Conservation (phyloP, 257 asterid species). For the Nicotiana tabacum region DNA sequence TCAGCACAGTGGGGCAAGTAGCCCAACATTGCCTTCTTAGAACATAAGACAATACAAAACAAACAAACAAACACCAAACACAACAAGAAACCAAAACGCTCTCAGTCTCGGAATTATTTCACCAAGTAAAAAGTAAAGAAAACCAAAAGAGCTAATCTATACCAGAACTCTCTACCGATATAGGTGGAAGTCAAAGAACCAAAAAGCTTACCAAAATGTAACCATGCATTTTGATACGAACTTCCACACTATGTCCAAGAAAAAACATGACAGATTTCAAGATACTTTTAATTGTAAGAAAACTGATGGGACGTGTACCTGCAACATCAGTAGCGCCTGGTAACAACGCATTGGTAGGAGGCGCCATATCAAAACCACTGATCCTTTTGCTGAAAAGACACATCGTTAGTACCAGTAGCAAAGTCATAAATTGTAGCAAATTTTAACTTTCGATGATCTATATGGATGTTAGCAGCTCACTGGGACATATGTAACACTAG, state of each 20-base stretch:
- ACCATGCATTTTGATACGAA: constrained; percentile 67
- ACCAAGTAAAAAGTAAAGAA: constrained; percentile 58
- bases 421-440: constrained; percentile 13
- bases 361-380: constrained; percentile 99
- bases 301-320: constrained; percentile 45
- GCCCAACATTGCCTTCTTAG: constrained; percentile 99
- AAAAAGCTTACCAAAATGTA: constrained; percentile 80
- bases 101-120: constrained; percentile 68
- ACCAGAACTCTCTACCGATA: constrained; percentile 34
- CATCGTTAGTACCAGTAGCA: constrained; percentile 26
- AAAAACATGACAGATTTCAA: constrained; percentile 37
- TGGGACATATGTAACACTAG: no score
- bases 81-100: constrained; percentile 87
- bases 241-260: constrained; percentile 76
- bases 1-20: constrained; percentile 99
- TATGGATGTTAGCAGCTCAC: neutral
- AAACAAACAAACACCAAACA: constrained; percentile 99
- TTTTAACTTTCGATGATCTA: neutral
- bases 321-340: constrained; percentile 48
- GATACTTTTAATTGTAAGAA: constrained; percentile 9
- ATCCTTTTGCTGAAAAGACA: constrained; percentile 74
- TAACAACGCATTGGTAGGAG: constrained; percentile 60
- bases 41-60: constrained; percentile 83
- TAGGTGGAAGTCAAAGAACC: constrained; percentile 44
- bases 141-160: constrained; percentile 34